Percentiles rank a stretch among this genome's conserved stretches.
Conservation (phyloP, 2,329 filamentous ascomycete genomes). For the Trematosphaeria pertusa region DNA sequence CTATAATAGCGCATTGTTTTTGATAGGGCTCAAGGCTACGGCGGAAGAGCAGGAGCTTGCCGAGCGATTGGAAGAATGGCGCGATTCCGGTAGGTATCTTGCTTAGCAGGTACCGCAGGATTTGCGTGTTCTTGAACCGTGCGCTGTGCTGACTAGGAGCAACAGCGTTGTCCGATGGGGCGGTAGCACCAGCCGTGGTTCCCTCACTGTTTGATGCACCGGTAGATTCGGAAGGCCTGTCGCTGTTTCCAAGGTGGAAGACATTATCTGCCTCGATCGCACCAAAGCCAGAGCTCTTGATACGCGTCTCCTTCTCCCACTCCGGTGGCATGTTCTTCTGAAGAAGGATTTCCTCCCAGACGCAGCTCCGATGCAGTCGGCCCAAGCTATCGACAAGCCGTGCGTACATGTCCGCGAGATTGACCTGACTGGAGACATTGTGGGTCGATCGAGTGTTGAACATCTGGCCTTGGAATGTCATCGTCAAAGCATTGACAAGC, state of each 20-base stretch:
- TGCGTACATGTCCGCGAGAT: slow-evolving; percentile 84
- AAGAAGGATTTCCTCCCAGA: slow-evolving; percentile 84
- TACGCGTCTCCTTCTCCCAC: slow-evolving; percentile 61
- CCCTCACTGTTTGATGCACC: slow-evolving; percentile 24
- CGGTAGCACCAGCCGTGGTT: slow-evolving; percentile 16
- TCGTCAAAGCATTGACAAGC: slow-evolving; percentile 75
- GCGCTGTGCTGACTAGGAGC: slow-evolving; percentile 40
- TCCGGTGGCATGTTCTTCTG: slow-evolving; percentile 75
- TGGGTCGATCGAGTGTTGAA: slow-evolving; percentile 69
- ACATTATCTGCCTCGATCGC: slow-evolving; percentile 50
- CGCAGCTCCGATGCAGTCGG: slow-evolving; percentile 76
- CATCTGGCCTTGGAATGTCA: slow-evolving; percentile 71
- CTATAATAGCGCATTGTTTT: slow-evolving; percentile 66
- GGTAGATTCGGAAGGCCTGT: slow-evolving; percentile 22
- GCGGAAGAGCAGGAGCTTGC: slow-evolving; percentile 79
- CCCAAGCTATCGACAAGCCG: slow-evolving; percentile 77
- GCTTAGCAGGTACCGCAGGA: slow-evolving; percentile 76
- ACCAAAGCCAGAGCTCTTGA: slow-evolving; percentile 49
- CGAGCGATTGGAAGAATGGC: slow-evolving; percentile 83
- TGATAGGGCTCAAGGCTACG: slow-evolving; percentile 71
- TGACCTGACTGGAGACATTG: slow-evolving; percentile 75
- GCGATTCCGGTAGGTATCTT: slow-evolving; percentile 81
- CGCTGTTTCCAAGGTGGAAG: slow-evolving; percentile 41
- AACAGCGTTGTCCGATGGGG: slow-evolving; percentile 7
- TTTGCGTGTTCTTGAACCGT: slow-evolving; percentile 77